Base-by-base conservation (phyloP, 331 rosid species). In the Prunus yedoensis region DNA sequence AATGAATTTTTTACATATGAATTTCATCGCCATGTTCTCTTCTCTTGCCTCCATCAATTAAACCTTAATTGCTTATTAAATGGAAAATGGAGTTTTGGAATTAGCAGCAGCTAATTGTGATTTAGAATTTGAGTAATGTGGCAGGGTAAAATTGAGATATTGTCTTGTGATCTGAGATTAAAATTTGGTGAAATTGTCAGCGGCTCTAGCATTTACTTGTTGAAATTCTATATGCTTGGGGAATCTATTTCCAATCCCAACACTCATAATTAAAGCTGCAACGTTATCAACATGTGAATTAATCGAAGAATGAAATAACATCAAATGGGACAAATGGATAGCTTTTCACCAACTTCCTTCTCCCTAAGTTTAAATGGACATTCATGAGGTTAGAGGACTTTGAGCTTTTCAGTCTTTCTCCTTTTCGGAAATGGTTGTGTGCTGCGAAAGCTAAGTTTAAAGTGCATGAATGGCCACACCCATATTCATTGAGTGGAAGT, bases 401-500 rank as follows among this genome's bases (percentile, higher is more conserved):
- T 49, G 63, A 30, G 71, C 45, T 54, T 73, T 67, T n/a, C 20
- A 23, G 64, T 53, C 63, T 23, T 28, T 71, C 17, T 10, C 56
- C 60, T 35, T 5, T 47, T 50, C 41, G 75, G 80, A 41, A 17
- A 5, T 57, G 4, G 15, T 79, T 54, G 74, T 60, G 74, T 80
- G 68, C 69, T 18, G 32, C 20, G 79, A 79, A 79, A 83, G 82
- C 74, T 30, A 54, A 52, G 57, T 62, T 65, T 68, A 12, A 76
- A 60, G 82, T 50, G 50, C 80, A 20, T 43, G 45, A 61, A 72
- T 50, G 49, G 83, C 71, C 30, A 27, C 47, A 20, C 23, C 70
- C 66, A 69, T 35, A 38, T 5, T 2, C 65, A 14, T 11, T 59
- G 38, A 76, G 80, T 74, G 83, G 80, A 75, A 66, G 30, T 70